phyloP scores from a whole-genome alignment of 2,329 filamentous ascomycete genomes.

The Ciborinia camelliae region DNA sequence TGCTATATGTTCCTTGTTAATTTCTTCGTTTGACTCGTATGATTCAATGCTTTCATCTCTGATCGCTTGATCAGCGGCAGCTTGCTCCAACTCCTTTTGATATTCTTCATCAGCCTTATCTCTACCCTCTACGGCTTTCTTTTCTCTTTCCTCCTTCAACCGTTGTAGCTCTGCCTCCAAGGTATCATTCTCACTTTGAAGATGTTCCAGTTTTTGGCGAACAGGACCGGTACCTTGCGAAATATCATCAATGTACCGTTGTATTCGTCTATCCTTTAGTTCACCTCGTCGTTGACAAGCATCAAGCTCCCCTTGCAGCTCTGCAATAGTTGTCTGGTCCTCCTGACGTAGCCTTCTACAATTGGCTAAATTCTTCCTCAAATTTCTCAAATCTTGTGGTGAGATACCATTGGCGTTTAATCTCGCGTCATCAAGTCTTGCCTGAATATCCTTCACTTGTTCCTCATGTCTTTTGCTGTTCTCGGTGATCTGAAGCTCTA shows the following conservation, averaged over 20 bases:
- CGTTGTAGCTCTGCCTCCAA: not conserved
- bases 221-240: not conserved
- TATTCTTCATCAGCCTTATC: not conserved
- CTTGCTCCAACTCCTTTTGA: not conserved
- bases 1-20: slow-evolving; percentile 5
- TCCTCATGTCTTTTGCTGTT: not conserved
- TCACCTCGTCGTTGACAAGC: not conserved
- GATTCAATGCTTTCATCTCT: not conserved
- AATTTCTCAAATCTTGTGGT: not conserved
- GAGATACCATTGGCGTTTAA: slow-evolving; percentile 4
- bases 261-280: not conserved
- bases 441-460: not conserved
- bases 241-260: not conserved
- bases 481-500: not conserved
- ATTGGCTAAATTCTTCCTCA: not conserved
- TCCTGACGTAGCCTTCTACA: not conserved
- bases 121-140: not conserved
- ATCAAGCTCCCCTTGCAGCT: not conserved
- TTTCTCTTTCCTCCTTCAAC: not conserved
- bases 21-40: slow-evolving; percentile 1
- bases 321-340: not conserved
- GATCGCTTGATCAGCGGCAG: not conserved
- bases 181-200: not conserved
- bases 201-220: not conserved
- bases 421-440: slow-evolving; percentile 5